Percentiles rank a stretch among this genome's conserved stretches.
Evolutionary conservation across 2,329 filamentous ascomycete species (phyloP).

Genomic region (Niveomyces coronatus): DNA sequence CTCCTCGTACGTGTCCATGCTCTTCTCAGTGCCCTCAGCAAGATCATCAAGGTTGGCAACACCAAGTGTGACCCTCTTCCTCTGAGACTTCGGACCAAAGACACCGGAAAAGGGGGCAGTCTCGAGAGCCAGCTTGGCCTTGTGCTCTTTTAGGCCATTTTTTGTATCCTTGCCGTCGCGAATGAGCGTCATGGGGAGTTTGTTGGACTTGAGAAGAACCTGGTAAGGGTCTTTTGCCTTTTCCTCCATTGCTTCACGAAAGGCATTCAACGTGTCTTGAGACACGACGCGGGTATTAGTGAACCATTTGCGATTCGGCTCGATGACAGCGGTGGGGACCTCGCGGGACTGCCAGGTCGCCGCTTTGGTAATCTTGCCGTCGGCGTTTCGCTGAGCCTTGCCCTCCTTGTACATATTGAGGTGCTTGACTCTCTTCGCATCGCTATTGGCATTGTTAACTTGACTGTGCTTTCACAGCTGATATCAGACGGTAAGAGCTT

Average conservation of each 20-base stretch:
- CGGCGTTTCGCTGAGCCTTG: slow-evolving; percentile 68
- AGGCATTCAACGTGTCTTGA: slow-evolving; percentile 76
- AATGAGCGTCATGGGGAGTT: slow-evolving; percentile 92
- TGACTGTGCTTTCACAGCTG: not conserved
- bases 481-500: slow-evolving; percentile 18
- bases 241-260: slow-evolving; percentile 86
- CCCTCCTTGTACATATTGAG: slow-evolving; percentile 88
- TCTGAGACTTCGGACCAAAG: slow-evolving; percentile 86
- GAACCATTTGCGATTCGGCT: slow-evolving; percentile 98
- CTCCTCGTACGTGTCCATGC: slow-evolving; percentile 73
- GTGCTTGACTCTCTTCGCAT: slow-evolving; percentile 79
- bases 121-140: slow-evolving; percentile 89
- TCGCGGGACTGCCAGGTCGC: slow-evolving; percentile 78
- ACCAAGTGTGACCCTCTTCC: slow-evolving; percentile 83
- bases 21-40: slow-evolving; percentile 67
- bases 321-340: slow-evolving; percentile 71
- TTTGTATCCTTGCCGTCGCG: slow-evolving; percentile 59
- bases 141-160: slow-evolving; percentile 84
- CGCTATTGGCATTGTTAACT: slow-evolving; percentile 22
- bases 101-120: slow-evolving; percentile 76
- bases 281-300: slow-evolving; percentile 84
- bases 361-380: slow-evolving; percentile 75
- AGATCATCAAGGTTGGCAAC: slow-evolving; percentile 76
- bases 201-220: slow-evolving; percentile 93
- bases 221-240: slow-evolving; percentile 84